Conservation (phyloP, 2,329 filamentous ascomycete species). For the Hirsutella rhossiliensis region DNA sequence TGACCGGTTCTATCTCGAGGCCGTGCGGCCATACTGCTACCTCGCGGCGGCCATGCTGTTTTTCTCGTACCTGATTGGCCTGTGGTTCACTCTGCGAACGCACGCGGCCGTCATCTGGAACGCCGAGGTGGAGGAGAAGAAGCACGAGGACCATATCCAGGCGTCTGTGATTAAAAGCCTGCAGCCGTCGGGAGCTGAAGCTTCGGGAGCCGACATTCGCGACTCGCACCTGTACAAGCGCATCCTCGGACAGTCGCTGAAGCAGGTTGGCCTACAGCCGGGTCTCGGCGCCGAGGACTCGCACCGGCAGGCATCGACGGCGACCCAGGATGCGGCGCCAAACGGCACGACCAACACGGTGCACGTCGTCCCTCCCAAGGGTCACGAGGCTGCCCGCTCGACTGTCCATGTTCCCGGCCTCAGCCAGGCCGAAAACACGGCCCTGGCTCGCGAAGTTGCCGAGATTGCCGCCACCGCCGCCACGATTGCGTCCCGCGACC, state of each 20-base stretch:
- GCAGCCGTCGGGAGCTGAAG: conserved; percentile 28
- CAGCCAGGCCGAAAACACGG: conserved; percentile 70
- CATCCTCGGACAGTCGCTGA: conserved; percentile 81
- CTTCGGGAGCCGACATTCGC: conserved; percentile 57
- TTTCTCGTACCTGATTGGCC: conserved; percentile 81
- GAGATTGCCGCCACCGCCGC: conserved; percentile 91
- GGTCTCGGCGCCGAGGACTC: conserved; percentile 31
- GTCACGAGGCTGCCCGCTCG: conserved; percentile 29
- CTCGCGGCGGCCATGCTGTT: conserved; percentile 77
- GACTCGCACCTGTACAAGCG: conserved; percentile 87
- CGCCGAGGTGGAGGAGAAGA: conserved; percentile 68
- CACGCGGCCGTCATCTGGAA: conserved; percentile 98
- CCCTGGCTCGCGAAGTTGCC: conserved; percentile 73
- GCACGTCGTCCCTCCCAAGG: conserved; percentile 69
- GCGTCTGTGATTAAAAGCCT: conserved; percentile 20
- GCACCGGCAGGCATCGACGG: conserved; percentile 24
- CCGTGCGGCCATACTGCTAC: conserved; percentile 89
- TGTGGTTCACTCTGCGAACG: conserved; percentile 91
- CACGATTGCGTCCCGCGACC: conserved; percentile 72
- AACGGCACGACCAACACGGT: conserved; percentile 41
- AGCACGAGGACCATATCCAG: conserved; percentile 39
- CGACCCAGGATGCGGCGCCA: conserved; percentile 17
- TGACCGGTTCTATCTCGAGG: conserved; percentile 80
- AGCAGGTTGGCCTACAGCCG: conserved; percentile 60
- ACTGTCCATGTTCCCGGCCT: conserved; percentile 53